phyloP scores from a whole-genome alignment of 768 basidiomycete genomes.

The Pulveroboletus frians region DNA sequence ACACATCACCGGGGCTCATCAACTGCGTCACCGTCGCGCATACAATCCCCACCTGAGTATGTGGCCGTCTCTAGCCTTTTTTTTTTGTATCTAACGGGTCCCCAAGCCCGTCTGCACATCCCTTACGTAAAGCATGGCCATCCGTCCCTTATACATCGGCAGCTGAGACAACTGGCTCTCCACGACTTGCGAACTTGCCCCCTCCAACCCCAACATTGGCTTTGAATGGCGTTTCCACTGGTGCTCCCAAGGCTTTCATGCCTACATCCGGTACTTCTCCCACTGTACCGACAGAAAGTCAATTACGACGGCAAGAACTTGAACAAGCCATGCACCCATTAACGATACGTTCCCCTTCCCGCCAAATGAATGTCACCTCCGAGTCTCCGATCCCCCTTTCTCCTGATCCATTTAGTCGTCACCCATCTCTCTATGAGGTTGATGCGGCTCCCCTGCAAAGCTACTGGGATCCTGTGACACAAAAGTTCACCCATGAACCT shows the following conservation, averaged over 20 bases:
- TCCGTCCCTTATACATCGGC: slow-evolving; percentile 41
- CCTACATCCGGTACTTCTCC: slow-evolving; percentile 17
- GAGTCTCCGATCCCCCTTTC: slow-evolving; percentile 74
- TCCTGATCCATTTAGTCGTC: slow-evolving; percentile 77
- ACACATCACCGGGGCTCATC: slow-evolving; percentile 18
- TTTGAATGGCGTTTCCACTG: slow-evolving; percentile 63
- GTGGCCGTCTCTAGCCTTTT: slow-evolving; percentile 7
- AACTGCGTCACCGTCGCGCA: slow-evolving; percentile 8
- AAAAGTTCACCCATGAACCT: slow-evolving; percentile 19
- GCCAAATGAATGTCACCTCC: slow-evolving; percentile 19
- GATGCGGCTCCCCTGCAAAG: slow-evolving; percentile 30
- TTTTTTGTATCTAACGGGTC: slow-evolving; percentile 8
- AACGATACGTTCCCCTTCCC: slow-evolving; percentile 28
- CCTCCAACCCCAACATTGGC: slow-evolving; percentile 60
- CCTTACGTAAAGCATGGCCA: slow-evolving; percentile 34
- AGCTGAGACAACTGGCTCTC: slow-evolving; percentile 16
- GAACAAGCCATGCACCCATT: slow-evolving; percentile 45
- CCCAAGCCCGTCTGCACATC: slow-evolving; percentile 8
- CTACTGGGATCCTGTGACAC: slow-evolving; percentile 41
- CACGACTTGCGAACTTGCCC: slow-evolving; percentile 24
- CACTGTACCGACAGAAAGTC: slow-evolving; percentile 40
- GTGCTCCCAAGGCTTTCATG: slow-evolving; percentile 48
- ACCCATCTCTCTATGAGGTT: slow-evolving; percentile 45
- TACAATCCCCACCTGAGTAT: slow-evolving; percentile 17
- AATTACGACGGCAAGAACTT: slow-evolving; percentile 49